Evolutionary conservation across 345 rosid genomes (phyloP).

Genomic region (Pistacia atlantica): DNA sequence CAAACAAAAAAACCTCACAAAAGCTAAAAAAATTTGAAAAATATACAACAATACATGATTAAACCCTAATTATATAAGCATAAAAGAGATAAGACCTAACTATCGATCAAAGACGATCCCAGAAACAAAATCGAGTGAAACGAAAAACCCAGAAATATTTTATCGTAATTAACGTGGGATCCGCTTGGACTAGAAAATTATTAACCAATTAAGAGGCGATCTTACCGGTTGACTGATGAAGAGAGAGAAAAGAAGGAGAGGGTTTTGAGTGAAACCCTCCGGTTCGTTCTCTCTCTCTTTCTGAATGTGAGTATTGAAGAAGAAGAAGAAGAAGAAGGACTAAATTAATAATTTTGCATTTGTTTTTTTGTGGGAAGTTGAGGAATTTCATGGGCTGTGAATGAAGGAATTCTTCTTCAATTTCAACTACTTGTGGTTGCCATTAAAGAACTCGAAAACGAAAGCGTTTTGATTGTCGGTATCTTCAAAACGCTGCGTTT

Average conservation of each 20-base stretch:
- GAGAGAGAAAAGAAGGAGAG: conserved; percentile 1
- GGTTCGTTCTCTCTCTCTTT: neutral
- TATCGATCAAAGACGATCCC: neutral
- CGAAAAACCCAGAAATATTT: neutral
- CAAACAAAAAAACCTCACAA: neutral
- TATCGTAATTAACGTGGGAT: neutral
- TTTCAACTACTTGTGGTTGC: neutral
- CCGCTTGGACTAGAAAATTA: neutral
- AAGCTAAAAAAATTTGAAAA: neutral
- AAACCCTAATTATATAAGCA: neutral
- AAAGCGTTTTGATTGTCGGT: neutral
- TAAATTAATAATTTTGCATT: neutral
- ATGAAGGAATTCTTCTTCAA: neutral
- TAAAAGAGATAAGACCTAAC: neutral
- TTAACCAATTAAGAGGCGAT: neutral
- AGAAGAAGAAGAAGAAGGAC: neutral
- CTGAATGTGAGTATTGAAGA: neutral
- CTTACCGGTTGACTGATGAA: neutral
- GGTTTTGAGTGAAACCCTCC: neutral
- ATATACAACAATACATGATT: neutral
- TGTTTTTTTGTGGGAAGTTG: neutral
- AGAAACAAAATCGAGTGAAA: neutral
- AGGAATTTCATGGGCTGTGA: neutral
- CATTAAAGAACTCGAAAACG: neutral
- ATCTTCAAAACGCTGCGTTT: neutral